These are phyloP conservation scores for Epichloe festucae DNA, from an alignment of 2,329 filamentous ascomycete genomes.

Conservation along the genomic window DNA sequence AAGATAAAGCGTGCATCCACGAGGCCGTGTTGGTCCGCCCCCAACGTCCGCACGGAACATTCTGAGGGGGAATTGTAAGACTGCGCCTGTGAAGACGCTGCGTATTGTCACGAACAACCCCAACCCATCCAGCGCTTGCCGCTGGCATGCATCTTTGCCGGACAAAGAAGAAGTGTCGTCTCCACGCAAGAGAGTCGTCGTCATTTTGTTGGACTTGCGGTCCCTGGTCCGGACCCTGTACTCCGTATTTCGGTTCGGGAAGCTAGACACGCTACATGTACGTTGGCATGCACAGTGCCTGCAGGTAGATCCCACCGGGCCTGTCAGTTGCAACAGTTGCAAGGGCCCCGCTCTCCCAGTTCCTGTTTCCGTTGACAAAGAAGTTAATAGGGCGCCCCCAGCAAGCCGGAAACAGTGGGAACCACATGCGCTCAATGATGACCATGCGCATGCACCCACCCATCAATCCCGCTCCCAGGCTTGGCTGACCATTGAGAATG, in stretches of 20 bases:
- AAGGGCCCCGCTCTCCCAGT: background rate
- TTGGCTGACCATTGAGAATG: slow-evolving; percentile 2
- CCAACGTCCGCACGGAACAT: too few species aligned
- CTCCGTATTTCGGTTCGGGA: too few species aligned
- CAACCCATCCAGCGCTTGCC: background rate
- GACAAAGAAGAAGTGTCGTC: too few species aligned
- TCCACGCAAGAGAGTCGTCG: background rate
- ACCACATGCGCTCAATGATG: background rate
- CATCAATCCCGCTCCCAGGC: slow-evolving; percentile 1
- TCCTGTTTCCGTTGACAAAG: background rate
- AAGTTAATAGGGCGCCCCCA: background rate
- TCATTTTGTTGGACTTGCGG: too few species aligned
- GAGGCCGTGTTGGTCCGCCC: too few species aligned
- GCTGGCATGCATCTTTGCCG: background rate
- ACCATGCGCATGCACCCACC: background rate
- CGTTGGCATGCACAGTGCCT: too few species aligned
- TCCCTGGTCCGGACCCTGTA: background rate
- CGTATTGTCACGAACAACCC: background rate
- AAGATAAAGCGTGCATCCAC: too few species aligned
- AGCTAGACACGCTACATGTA: too few species aligned
- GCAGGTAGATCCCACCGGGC: background rate
- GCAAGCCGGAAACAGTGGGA: slow-evolving; percentile 4
- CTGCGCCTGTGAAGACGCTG: too few species aligned
- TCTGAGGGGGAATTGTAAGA: too few species aligned
- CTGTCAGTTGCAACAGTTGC: background rate